Base-by-base conservation (phyloP, 345 rosid species). In the Bruguiera parviflora region DNA sequence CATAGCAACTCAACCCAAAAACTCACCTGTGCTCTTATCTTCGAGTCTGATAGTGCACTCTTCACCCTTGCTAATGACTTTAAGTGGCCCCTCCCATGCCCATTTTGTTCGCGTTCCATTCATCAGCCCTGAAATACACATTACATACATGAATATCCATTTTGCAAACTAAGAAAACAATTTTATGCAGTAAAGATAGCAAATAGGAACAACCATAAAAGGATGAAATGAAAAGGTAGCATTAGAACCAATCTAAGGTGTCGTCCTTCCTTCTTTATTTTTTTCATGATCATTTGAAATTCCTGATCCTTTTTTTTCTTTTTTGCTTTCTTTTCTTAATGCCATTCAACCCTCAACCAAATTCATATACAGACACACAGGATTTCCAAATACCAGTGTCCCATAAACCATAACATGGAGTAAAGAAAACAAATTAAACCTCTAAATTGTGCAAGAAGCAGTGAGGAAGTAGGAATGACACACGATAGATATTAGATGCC, bases 51-150 rank as follows among this genome's bases (percentile, higher is more conserved):
- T 96, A 69, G 89, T 89, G 83, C 99, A 96, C 46, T 92, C 99
- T 84, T 96, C 99, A 53, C 88, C 98, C 81, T 87, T 96, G 84
- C 96, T 87, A 68, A 88, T 67, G 61, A 96, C 99, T 81, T 87
- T 96, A 70, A 96, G 64, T 8, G 73, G 69, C 32, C 98, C 99
- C 79, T 90, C 98, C 99, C 99, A 96, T 64, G 89, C 92, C 99
- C 99, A 92, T 80, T 80, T 96, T 90, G 80, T 96, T 92, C 35
- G 92, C 98, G 68, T 96, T 76, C 99, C 99, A 96, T 73, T 96
- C 99, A 86, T 92, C 99, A 70, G 99, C 99, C 81, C 98, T 96
- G 85, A 71, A 79, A 76, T 21, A 29, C 66, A 70, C 58, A 66
- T 69, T 49, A 58, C 15, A 71, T 18, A 31, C 55, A 70, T 28